Evolutionary conservation across 2,329 filamentous ascomycete species (phyloP).

Genomic region (Cordyceps militaris): DNA sequence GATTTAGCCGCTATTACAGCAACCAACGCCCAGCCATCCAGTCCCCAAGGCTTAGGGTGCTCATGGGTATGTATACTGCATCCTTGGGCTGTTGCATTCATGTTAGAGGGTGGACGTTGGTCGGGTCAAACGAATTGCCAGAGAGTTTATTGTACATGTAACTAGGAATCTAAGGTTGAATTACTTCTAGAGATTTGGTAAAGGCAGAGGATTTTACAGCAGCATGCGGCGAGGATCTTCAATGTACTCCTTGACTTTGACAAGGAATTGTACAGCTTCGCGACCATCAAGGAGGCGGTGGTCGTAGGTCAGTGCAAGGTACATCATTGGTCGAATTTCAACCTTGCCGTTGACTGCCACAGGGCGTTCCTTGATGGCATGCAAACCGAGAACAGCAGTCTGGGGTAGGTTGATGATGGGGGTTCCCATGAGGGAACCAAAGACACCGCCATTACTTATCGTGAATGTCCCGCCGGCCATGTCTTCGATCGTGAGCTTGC

Average conservation of each 20-base stretch:
- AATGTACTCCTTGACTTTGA: conserved; percentile 96
- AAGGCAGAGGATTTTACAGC: conserved; percentile 36
- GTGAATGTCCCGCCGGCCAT: conserved; percentile 99
- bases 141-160: conserved; percentile 6
- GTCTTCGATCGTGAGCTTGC: conserved; percentile 96
- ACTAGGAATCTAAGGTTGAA: conserved; percentile 5
- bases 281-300: conserved; percentile 91
- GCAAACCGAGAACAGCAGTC: conserved; percentile 82
- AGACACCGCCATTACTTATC: conserved; percentile 95
- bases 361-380: conserved; percentile 93
- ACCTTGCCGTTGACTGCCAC: conserved; percentile 89
- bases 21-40: too few relatives aligned
- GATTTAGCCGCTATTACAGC: too few relatives aligned
- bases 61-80: not conserved
- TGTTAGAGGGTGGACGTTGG: too few relatives aligned
- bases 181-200: conserved; percentile 2
- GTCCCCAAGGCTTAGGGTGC: too few relatives aligned
- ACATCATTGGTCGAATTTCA: conserved; percentile 99
- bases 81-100: too few relatives aligned
- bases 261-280: conserved; percentile 91
- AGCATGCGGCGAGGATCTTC: conserved; percentile 94
- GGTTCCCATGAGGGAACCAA: conserved; percentile 94
- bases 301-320: conserved; percentile 93
- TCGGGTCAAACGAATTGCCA: not conserved
- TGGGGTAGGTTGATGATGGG: conserved; percentile 98